Conservation (phyloP, 176 grass and related monocot species). For the Oryza longistaminata region DNA sequence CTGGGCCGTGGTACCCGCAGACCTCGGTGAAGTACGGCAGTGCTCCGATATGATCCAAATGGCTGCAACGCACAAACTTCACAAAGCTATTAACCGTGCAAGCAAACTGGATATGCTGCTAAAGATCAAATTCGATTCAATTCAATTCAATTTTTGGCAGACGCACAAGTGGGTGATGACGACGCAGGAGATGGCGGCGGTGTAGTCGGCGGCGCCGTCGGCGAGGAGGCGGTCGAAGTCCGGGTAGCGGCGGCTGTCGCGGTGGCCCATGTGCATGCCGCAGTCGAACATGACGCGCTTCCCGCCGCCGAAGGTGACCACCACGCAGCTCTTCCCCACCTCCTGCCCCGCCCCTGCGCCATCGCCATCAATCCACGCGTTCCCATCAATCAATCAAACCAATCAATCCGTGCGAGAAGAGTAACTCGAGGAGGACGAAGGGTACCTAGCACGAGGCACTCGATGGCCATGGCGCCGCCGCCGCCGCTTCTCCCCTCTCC, state of each 20-base stretch:
- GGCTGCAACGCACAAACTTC: constrained; percentile 49
- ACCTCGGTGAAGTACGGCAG: constrained; percentile 92
- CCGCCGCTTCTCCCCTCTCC: no score
- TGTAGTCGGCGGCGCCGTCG: constrained; percentile 40
- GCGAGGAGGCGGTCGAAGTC: constrained; percentile 62
- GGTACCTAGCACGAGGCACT: constrained; percentile 86
- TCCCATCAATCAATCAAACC: background rate
- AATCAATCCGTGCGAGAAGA: background rate
- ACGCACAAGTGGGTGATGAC: constrained; percentile 92
- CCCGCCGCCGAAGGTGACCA: constrained; percentile 66
- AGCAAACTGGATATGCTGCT: background rate
- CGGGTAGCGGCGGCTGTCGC: constrained; percentile 65
- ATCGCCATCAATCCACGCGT: background rate
- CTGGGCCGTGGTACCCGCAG: constrained; percentile 76
- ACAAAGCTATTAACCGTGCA: background rate
- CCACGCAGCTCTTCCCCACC: constrained; percentile 93
- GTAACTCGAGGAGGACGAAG: background rate
- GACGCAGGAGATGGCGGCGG: constrained; percentile 66
- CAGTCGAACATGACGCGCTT: constrained; percentile 96
- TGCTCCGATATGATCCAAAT: constrained; percentile 93
- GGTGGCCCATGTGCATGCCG: constrained; percentile 93
- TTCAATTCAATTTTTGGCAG: background rate
- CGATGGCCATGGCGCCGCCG: constrained; percentile 62
- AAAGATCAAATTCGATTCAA: background rate
- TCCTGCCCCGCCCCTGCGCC: constrained; percentile 79